Base-by-base conservation (phyloP, 371 early-diverging fungal species). In the Mucor velutinosus region DNA sequence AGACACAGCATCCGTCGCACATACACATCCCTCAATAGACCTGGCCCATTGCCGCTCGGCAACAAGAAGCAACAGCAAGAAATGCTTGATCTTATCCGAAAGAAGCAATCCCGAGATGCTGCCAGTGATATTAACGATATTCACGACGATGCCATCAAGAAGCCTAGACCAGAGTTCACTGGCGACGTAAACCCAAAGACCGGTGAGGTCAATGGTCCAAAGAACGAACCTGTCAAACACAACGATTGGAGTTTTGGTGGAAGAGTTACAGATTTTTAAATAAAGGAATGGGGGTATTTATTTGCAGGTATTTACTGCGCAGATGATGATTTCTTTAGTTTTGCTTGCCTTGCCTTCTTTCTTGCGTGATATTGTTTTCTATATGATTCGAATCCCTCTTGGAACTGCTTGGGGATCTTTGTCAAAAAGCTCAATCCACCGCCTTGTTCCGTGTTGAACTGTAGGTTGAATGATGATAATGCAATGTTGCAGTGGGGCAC, bases 161-260 rank as follows among this genome's bases (percentile, higher is more conserved):
- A 78, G 19, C 80, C 84, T 1, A 64, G 68, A 7, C 77, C 83
- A n/a, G 83, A 87, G 77, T 93, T 90, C 72, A 86, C 88, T 65
- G 92, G 92, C 53, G 87, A 92, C 63, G 85, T 87, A 41, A 95
- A 95, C 69, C 94, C 93, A 3, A 70, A 73, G 8, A 95, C 94
- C 15, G 93, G 93, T 11, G 94, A 95, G 75, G 81, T 91, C 27
- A 88, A 89, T 29, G 94, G 94, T 1, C 95, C 95, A 1, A 64
- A 64, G 29, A 64, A 57, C 30, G 64, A 95, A 62, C 96, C 96
- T 21, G 89, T 94, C 41, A 87, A 90, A 41, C 94, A 92, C 67
- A 93, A 93, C 27, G 96, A 95, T 70, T 95, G 96, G 96, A 94
- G 94, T 61, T 86, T 91, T 72, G 92, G 92, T 47, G 93, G 95